Evolutionary conservation across 1,284 basidiomycete species (phyloP).

Genomic region (Porogramme epimiltina): DNA sequence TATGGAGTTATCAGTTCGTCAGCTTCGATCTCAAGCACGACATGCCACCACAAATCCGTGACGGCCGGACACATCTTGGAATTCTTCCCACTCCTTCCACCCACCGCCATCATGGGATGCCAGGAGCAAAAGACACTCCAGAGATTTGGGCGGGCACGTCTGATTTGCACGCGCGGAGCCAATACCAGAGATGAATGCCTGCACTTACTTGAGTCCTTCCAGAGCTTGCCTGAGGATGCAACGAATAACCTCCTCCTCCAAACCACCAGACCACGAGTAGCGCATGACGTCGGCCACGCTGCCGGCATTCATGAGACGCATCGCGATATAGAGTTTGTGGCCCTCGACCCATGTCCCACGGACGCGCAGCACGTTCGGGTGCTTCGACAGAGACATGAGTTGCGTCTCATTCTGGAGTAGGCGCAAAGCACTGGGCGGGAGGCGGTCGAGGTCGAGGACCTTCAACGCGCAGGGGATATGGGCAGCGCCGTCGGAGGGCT

Average conservation of each 20-base stretch:
- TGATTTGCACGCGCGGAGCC: not conserved
- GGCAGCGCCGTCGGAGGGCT: constrained; percentile 34
- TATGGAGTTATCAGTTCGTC: too few species aligned
- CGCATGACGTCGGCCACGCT: constrained; percentile 86
- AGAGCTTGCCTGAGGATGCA: constrained; percentile 85
- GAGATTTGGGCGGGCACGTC: too few species aligned
- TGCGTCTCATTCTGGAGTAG: constrained; percentile 85
- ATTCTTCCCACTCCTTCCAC: too few species aligned
- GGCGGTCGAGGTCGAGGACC: constrained; percentile 83
- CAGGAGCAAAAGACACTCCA: too few species aligned
- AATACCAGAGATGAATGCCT: not conserved
- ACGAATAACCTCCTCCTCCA: constrained; percentile 84
- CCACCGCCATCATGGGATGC: too few species aligned
- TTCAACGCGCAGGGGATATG: constrained; percentile 78
- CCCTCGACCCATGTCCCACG: constrained; percentile 88
- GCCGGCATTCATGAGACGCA: constrained; percentile 88
- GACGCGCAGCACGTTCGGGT: constrained; percentile 88
- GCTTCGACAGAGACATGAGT: constrained; percentile 92
- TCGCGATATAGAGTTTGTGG: constrained; percentile 82
- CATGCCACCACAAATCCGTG: too few species aligned
- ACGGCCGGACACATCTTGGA: too few species aligned
- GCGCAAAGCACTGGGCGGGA: constrained; percentile 65
- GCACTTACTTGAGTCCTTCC: constrained; percentile 76
- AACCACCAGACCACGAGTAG: constrained; percentile 82
- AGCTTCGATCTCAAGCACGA: too few species aligned